Base-by-base conservation (phyloP, 345 rosid species). In the Boechera retrofracta region DNA sequence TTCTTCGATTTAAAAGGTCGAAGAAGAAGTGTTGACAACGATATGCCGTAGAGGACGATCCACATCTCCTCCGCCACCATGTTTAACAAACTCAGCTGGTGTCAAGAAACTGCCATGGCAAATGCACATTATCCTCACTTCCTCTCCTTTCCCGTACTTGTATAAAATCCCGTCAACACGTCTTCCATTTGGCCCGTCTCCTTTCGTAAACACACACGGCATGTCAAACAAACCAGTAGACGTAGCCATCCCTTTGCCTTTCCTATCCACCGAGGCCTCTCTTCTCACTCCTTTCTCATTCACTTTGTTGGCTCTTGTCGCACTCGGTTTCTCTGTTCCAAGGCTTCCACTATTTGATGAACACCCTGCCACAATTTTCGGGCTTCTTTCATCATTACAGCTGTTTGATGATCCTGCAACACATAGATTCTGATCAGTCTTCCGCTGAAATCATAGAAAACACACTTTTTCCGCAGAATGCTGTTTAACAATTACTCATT, bases 161-260 rank as follows among this genome's bases (percentile, higher is more conserved):
- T 89, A 91, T 5, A 91, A 70, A 62, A 91, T 89, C 41, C 97
- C 97, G 4, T 91, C 94, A 28, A 89, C 79, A 41, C 86, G 79
- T 72, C 81, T 89, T 9, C 94, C 91, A 4, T 88, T 79, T 24
- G 89, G 89, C 0, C 95, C 93, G 28, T 83, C 88, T 9, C 92
- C 97, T 79, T 85, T 87, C 0, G 97, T 89, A 77, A 89, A 91
- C 31, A 91, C 97, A 60, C 89, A 87, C 5, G 97, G 95, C 97
- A 91, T 91, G 10, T 89, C 90, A 1, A 78, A 53, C 74, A 72
- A 67, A 42, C 70, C 78, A n/a, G 72, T 67, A 16, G 60, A 6
- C 4, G 64, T 33, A 10, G 49, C 68, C 57, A 32, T 84, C 82
- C 94, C 77, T 79, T 71, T 6, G 72, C 81, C 72, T 18, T 85